These are phyloP conservation scores for Hypoxylon trugodes DNA, from an alignment of 495 filamentous ascomycete genomes.

Conservation along the genomic window DNA sequence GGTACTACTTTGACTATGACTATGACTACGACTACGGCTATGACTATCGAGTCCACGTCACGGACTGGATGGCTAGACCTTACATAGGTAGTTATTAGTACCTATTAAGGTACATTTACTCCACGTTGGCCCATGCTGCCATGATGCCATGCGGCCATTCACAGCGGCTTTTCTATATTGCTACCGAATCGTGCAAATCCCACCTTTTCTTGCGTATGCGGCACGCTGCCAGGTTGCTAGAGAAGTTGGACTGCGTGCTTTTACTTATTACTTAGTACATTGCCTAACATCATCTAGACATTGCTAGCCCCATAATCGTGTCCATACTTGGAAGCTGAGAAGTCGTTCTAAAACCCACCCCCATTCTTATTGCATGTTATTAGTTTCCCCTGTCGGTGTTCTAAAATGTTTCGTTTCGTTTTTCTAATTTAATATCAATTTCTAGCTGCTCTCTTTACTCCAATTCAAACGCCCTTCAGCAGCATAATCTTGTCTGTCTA, in stretches of 20 bases:
- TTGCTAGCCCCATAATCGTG: constrained; percentile 16
- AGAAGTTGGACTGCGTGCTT: constrained; percentile 13
- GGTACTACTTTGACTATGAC: no score
- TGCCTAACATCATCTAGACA: background rate
- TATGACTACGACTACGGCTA: no score
- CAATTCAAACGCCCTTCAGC: no score
- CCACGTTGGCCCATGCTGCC: constrained; percentile 23
- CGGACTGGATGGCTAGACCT: constrained; percentile 30
- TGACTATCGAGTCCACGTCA: constrained; percentile 38
- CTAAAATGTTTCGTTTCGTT: background rate
- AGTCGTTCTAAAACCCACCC: background rate
- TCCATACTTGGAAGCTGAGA: constrained; percentile 29
- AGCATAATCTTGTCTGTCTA: background rate
- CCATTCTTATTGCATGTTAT: background rate
- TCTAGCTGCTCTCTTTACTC: no score
- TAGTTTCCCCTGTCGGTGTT: background rate
- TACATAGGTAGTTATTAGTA: no score
- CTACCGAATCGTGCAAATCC: constrained; percentile 36
- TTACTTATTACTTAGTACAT: background rate
- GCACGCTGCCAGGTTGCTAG: constrained; percentile 26
- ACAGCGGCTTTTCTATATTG: constrained; percentile 31
- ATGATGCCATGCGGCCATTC: constrained; percentile 18
- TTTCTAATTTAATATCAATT: background rate
- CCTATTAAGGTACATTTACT: no score
- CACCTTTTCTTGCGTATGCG: constrained; percentile 34